Conservation (phyloP, 805 yeast genomes). For the Kuraishia hungarica region DNA sequence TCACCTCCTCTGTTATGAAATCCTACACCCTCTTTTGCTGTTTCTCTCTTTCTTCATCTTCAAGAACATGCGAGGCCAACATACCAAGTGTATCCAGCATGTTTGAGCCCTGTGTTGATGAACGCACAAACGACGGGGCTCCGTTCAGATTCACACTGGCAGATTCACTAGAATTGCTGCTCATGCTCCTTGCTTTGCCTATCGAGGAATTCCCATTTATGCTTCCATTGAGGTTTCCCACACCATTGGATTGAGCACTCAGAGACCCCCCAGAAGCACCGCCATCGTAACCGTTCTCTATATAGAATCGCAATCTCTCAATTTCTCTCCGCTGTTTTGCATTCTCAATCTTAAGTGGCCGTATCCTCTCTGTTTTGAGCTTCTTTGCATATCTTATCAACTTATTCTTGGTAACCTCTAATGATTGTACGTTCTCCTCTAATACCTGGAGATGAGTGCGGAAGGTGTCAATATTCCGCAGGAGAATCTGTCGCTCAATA, state of each 20-base stretch:
- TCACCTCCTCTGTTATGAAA: not conserved
- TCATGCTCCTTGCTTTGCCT: not conserved
- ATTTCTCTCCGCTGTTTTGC: conserved; percentile 15
- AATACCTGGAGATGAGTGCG: conserved; percentile 17
- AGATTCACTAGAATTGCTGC: not conserved
- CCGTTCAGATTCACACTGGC: not conserved
- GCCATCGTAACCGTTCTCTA: conserved; percentile 5
- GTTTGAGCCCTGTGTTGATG: conserved; percentile 21
- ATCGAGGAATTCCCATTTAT: not conserved
- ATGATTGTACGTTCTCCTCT: conserved; percentile 20
- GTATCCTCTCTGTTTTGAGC: conserved; percentile 20
- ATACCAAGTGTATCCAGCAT: conserved; percentile 26
- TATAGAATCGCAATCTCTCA: conserved; percentile 16
- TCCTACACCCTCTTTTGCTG: not conserved
- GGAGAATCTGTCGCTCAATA: conserved; percentile 21
- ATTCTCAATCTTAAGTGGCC: conserved; percentile 19
- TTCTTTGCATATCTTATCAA: conserved; percentile 20
- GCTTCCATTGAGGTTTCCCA: not conserved
- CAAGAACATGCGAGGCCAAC: conserved; percentile 24
- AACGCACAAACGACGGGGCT: conserved; percentile 1
- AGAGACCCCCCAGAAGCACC: conserved; percentile 19
- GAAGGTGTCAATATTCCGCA: conserved; percentile 17
- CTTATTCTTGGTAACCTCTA: conserved; percentile 21
- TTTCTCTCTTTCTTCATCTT: conserved; percentile 15
- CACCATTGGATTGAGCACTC: not conserved